phyloP scores from a whole-genome alignment of 2,329 filamentous ascomycete genomes.

The Nemania sp. region DNA sequence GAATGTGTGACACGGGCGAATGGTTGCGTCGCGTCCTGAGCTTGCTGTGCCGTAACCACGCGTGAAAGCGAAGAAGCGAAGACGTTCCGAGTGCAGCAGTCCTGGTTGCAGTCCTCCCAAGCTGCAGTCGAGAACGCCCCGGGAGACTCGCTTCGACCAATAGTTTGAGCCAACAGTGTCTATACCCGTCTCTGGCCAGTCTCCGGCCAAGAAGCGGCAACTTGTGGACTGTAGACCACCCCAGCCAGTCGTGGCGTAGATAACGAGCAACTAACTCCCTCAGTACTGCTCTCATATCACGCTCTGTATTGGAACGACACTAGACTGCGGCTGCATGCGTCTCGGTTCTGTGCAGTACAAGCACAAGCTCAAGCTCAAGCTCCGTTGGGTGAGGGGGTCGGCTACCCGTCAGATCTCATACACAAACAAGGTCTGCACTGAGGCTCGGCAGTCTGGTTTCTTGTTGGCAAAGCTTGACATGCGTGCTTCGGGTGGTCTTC shows the following conservation, averaged over 20 bases:
- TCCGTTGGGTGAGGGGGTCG: constrained; percentile 4
- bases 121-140: background rate
- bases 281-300: background rate
- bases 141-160: background rate
- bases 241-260: background rate
- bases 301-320: background rate
- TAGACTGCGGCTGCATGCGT: constrained; percentile 11
- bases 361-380: background rate
- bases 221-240: background rate
- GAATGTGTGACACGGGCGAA: constrained; percentile 2
- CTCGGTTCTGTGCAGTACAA: constrained; percentile 1
- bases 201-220: background rate
- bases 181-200: background rate
- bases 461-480: background rate
- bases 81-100: background rate
- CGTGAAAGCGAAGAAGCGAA: background rate
- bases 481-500: background rate
- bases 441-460: background rate
- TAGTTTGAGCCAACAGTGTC: background rate
- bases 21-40: constrained; percentile 13
- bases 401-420: constrained; percentile 8
- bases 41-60: constrained; percentile 25
- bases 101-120: background rate
- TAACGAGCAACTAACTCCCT: background rate
- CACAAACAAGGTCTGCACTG: background rate